Base-by-base conservation (phyloP, 257 asterid genomes). In the Nicotiana benthamiana region DNA sequence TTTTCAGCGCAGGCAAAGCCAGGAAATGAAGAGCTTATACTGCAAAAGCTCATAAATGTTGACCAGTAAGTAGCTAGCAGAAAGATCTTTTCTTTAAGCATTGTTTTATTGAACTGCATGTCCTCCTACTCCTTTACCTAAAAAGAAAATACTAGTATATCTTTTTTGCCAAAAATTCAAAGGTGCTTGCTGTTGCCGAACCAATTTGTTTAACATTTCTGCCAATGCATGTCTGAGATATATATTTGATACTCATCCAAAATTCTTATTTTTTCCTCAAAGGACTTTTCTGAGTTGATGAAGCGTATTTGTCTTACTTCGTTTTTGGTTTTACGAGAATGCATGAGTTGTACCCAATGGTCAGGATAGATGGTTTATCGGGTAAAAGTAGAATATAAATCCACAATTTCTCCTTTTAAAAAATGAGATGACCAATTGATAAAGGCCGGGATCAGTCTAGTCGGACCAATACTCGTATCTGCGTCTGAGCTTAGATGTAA, bases 61-160 rank as follows among this genome's bases (percentile, higher is more conserved):
- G 97, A 93, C 82, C 98, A 93, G 98, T 94, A 85, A 93, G 98
- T 91, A 0, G 40, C 34, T 91, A 3, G 40, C 34, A 22, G 4
- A 74, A 74, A 48, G 9, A 30, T 16, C 11, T 46, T 22, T 67
- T 67, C 3, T 51, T 65, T 77, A 26, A 63, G 4, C 22, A 43
- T 28, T 32, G 54, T 80, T 86, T 81, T 67, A 80, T 83, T 27
- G 24, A 61, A 56, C 27, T 78, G 79, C 68, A 75, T 79, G 77
- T 34, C 75, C 74, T 80, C 63, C 40, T 54, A 4, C 8, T 53
- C 40, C 27, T 68, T 72, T 74, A 16, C 67, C 61, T 59, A 62
- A 16, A 66, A 80, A 77, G 74, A 24, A 32, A 4, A 0, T 4
- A 61, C 46, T 40, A 40, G 9, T 40, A 9, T 40, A 1, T 40